These are phyloP conservation scores for Peterozyma xylosa DNA, from an alignment of 805 yeast genomes.

Conservation along the genomic window DNA sequence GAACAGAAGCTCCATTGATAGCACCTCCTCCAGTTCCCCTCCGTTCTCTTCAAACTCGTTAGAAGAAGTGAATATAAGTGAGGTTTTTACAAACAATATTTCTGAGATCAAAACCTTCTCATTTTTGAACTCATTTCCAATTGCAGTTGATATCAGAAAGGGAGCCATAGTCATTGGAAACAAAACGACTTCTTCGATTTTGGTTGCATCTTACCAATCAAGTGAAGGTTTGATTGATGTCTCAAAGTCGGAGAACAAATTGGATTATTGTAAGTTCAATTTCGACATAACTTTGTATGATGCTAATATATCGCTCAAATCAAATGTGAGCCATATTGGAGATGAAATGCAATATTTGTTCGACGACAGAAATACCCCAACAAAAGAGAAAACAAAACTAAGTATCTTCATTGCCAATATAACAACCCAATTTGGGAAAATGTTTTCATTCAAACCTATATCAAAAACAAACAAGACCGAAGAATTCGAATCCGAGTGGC, in stretches of 20 bases:
- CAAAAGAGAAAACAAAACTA: no score
- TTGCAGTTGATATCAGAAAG: conserved; percentile 48
- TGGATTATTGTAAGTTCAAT: conserved; percentile 51
- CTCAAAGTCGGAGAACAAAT: conserved; percentile 29
- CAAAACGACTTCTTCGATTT: conserved; percentile 62
- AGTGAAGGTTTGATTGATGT: conserved; percentile 56
- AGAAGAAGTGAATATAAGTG: conserved; percentile 5
- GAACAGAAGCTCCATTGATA: not conserved
- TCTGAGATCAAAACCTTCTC: conserved; percentile 9
- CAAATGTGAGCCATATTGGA: conserved; percentile 57
- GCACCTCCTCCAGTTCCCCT: not conserved
- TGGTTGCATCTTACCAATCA: conserved; percentile 49
- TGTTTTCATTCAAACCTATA: no score
- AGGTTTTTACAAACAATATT: not conserved
- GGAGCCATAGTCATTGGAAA: conserved; percentile 82
- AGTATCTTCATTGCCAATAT: no score
- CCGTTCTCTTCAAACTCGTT: not conserved
- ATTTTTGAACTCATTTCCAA: conserved; percentile 44
- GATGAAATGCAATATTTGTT: no score
- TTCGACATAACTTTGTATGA: conserved; percentile 38
- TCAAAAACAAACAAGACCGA: no score
- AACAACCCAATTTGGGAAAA: no score
- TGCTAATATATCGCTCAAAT: conserved; percentile 54
- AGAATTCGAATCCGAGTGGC: conserved; percentile 41
- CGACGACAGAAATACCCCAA: no score